Evolutionary conservation across 2,329 filamentous ascomycete species (phyloP), one percentile per base, ranked within the genome.

Genomic region (Fusarium illudens): DNA sequence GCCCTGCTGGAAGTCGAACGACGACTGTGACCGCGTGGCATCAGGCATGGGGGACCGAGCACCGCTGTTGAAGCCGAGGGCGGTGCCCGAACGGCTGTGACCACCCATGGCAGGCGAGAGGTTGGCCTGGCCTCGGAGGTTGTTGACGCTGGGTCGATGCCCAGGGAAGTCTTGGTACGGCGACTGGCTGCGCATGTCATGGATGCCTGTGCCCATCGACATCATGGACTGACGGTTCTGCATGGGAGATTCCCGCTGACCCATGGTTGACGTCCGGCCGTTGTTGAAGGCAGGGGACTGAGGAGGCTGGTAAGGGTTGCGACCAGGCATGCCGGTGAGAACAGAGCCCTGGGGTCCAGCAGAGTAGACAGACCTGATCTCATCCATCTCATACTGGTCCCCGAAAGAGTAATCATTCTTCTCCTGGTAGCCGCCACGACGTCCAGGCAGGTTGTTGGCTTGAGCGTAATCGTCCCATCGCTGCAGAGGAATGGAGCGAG

Each of bases 401-500:
- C 90, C 87, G 73, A 93, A 94, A 2, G 82, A 82, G 44, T 85
- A 87, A 22, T 88, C 85, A 56, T 77, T 73, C 81, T 93, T 92
- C 79, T 92, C 91, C 34, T 83, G 81, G 55, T 84, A 83, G 29
- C 88, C 86, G 56, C 94, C 94, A 63, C 96, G 93, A 62, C 95
- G 93, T 17, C 96, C 96, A 32, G 96, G 96, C 8, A 99, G 89
- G 72, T 92, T 92, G 82, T 98, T 97, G 64, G 86, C 79, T 34
- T 89, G 77, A 7, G 96, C 96, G 73, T 99, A 99, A 78, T 98
- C 96, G 77, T 99, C 96, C 96, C 96, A 99, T 67, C 93, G 89
- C 80, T 97, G 95, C 12, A 98, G 87, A 30, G 96, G 96, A 76
- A 99, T 96, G 68, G 92, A 94, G 71, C 93, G 90, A 27, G 96